Evolutionary conservation across 75 land plant species (phyloP).

Genomic region (Picea glauca): DNA sequence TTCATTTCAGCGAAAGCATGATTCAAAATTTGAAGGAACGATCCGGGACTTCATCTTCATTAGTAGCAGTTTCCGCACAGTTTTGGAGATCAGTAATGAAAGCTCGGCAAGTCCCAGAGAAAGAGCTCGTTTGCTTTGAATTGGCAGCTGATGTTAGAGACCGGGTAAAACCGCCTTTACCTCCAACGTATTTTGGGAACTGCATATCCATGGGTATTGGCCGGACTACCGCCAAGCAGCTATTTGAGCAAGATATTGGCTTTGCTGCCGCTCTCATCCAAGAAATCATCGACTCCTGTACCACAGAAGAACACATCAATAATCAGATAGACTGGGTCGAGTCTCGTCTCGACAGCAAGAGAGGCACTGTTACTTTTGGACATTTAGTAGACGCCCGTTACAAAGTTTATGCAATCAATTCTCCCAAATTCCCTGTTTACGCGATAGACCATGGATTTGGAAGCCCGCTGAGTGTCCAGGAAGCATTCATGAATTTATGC

Average conservation of each 20-base stretch:
- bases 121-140: neutral
- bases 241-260: constrained; percentile 1
- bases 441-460: constrained; percentile 46
- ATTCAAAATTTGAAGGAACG: neutral
- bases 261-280: neutral
- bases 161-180: constrained; percentile 22
- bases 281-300: neutral
- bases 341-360: constrained; percentile 12
- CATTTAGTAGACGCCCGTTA: neutral
- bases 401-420: constrained; percentile 20
- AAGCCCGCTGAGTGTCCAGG: constrained; percentile 23
- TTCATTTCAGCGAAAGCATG: neutral
- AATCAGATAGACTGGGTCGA: neutral
- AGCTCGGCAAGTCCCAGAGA: constrained; percentile 16
- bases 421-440: constrained; percentile 34
- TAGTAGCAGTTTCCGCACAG: constrained; percentile 19
- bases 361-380: constrained; percentile 4
- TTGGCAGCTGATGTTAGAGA: constrained; percentile 19
- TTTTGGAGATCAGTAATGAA: constrained; percentile 31
- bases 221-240: neutral
- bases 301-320: neutral
- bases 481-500: constrained; percentile 8
- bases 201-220: constrained; percentile 15
- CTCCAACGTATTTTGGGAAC: constrained; percentile 47
- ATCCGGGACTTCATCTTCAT: constrained; percentile 14